A percentile compares a stretch with the other conserved stretches of the same genome.
Conservation (phyloP, 2,329 filamentous ascomycete species). For the Alternaria arborescens region DNA sequence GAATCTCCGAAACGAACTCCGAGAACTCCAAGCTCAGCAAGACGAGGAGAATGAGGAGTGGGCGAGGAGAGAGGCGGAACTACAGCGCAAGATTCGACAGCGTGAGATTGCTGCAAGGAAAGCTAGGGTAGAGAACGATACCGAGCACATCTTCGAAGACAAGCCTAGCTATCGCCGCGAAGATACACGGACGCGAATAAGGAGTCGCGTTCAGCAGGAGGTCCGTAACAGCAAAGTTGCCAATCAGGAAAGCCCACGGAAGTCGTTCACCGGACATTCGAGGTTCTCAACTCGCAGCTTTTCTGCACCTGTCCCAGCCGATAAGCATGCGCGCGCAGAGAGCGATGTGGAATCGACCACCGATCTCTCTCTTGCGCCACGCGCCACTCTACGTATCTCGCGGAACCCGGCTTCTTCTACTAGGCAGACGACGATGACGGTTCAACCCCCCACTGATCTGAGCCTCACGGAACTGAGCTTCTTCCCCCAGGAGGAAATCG, state of each 20-base stretch:
- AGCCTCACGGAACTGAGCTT: conserved; percentile 64
- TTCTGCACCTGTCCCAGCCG: conserved; percentile 40
- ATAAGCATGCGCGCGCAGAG: conserved; percentile 34
- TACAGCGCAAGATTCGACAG: conserved; percentile 46
- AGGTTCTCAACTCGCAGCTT: conserved; percentile 38
- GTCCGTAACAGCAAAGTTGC: conserved; percentile 43
- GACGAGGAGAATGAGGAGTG: conserved; percentile 47
- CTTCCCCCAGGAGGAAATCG: conserved; percentile 62
- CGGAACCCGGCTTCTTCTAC: conserved; percentile 32
- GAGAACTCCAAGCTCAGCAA: conserved; percentile 45
- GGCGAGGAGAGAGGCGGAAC: conserved; percentile 41
- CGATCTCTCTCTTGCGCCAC: conserved; percentile 50
- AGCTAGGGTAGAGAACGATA: conserved; percentile 36
- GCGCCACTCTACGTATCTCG: conserved; percentile 38
- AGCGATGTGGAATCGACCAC: conserved; percentile 52
- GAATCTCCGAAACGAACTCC: conserved; percentile 50
- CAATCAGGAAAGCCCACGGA: conserved; percentile 33
- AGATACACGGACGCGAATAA: conserved; percentile 44
- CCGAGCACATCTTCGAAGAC: conserved; percentile 28
- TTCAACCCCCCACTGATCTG: conserved; percentile 43
- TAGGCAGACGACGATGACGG: conserved; percentile 21
- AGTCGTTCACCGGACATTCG: conserved; percentile 35
- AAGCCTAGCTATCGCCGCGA: conserved; percentile 44
- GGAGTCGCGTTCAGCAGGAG: conserved; percentile 45
- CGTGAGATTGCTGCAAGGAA: conserved; percentile 39